phyloP scores from a whole-genome alignment of 2,329 filamentous ascomycete genomes.

The Scedosporium apiospermum region DNA sequence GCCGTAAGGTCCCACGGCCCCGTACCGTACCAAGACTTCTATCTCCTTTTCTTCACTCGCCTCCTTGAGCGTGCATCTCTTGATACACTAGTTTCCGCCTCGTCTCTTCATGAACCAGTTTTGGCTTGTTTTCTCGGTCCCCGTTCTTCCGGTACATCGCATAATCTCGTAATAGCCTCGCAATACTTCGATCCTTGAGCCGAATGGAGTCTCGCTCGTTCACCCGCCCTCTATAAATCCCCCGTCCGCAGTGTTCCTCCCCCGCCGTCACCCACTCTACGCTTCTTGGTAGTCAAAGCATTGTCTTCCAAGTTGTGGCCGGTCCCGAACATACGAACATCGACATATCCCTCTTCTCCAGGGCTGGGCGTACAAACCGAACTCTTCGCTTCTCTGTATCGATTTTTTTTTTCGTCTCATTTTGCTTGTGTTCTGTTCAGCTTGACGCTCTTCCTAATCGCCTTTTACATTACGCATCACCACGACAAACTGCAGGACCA shows the following conservation, averaged over 20 bases:
- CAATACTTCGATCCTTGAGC: too few species aligned
- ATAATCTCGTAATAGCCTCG: too few species aligned
- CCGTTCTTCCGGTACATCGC: too few species aligned
- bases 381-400: conserved; percentile 4
- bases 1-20: background rate
- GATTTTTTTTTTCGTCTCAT: background rate
- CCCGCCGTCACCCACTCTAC: background rate
- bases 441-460: background rate
- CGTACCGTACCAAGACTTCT: background rate
- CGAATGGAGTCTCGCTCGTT: too few species aligned
- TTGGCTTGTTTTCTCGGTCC: background rate
- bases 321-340: background rate
- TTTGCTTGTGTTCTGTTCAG: background rate
- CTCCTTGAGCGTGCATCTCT: background rate
- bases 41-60: background rate
- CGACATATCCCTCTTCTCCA: conserved; percentile 5
- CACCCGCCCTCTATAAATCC: too few species aligned
- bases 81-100: background rate
- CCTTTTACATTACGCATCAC: background rate
- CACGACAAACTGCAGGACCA: background rate
- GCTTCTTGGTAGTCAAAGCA: background rate
- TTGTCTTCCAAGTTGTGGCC: background rate
- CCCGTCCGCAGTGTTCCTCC: background rate
- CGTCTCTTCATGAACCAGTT: background rate
- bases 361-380: conserved; percentile 9